phyloP scores from a whole-genome alignment of 2,329 filamentous ascomycete species.

The Diaporthe helianthi region DNA sequence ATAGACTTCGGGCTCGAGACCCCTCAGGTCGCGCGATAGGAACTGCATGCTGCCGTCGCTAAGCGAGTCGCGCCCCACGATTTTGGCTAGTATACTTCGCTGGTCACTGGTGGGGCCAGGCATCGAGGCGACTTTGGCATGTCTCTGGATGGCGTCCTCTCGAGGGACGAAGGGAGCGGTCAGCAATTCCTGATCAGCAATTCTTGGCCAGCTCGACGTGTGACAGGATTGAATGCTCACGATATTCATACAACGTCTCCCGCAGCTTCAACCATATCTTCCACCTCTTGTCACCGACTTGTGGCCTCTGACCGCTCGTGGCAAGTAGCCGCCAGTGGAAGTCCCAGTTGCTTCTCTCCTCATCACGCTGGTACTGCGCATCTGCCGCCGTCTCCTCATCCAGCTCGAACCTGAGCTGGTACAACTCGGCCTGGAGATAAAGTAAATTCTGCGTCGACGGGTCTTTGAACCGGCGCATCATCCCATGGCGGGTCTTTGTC shows the following conservation, averaged over 20 bases:
- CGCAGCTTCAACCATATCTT: constrained; percentile 23
- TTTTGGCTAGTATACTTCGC: constrained; percentile 16
- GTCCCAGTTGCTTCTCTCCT: constrained; percentile 27
- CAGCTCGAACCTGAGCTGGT: constrained; percentile 21
- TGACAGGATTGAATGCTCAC: background rate
- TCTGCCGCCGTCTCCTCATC: constrained; percentile 13
- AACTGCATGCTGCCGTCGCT: constrained; percentile 22
- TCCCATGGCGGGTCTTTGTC: constrained; percentile 28
- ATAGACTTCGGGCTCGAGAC: constrained; percentile 24
- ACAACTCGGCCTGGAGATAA: constrained; percentile 28
- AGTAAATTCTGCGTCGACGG: constrained; percentile 30
- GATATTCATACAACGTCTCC: constrained; percentile 20
- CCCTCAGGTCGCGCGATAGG: constrained; percentile 25
- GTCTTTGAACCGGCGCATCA: constrained; percentile 29
- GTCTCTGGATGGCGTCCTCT: constrained; percentile 29
- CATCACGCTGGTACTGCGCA: background rate
- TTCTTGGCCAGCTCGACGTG: background rate
- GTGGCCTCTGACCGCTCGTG: background rate
- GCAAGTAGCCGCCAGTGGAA: constrained; percentile 29
- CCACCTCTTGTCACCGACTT: constrained; percentile 9
- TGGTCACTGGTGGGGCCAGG: constrained; percentile 13
- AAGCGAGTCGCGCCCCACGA: constrained; percentile 10
- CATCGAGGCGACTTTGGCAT: constrained; percentile 13
- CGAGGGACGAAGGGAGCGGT: background rate
- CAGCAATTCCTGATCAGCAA: background rate